These are phyloP conservation scores for Lodderomyces pseudojiufengensis DNA, from an alignment of 1,139 yeast genomes.

Conservation along the genomic window DNA sequence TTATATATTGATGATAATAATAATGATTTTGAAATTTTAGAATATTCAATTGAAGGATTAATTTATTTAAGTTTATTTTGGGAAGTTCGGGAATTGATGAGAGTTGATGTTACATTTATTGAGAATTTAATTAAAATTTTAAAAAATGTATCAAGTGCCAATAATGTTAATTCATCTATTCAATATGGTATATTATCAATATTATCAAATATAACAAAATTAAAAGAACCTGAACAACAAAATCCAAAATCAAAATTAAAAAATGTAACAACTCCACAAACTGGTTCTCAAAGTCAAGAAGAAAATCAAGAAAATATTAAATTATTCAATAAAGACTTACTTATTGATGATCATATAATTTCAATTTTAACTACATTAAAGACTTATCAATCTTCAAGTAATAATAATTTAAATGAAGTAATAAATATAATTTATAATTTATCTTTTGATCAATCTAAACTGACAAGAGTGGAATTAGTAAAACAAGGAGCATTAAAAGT, in stretches of 20 bases:
- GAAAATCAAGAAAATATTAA: slow-evolving; percentile 27
- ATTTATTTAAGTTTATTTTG: slow-evolving; percentile 44
- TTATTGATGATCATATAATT: slow-evolving; percentile 25
- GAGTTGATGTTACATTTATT: slow-evolving; percentile 31
- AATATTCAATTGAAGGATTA: slow-evolving; percentile 39
- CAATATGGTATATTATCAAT: slow-evolving; percentile 39
- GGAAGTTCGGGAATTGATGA: slow-evolving; percentile 25
- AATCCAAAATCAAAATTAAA: slow-evolving; percentile 24
- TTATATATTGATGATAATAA: slow-evolving; percentile 15
- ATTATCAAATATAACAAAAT: slow-evolving; percentile 34
- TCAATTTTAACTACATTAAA: slow-evolving; percentile 26
- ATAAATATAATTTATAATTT: slow-evolving; percentile 14
- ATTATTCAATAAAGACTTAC: slow-evolving; percentile 28
- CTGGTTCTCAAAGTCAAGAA: slow-evolving; percentile 17
- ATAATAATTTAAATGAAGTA: slow-evolving; percentile 11
- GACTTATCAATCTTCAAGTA: slow-evolving; percentile 16
- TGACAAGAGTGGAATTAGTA: slow-evolving; percentile 34
- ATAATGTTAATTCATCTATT: slow-evolving; percentile 10
- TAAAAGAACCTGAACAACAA: slow-evolving; percentile 21
- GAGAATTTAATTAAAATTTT: slow-evolving; percentile 17
- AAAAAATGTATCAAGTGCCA: slow-evolving; percentile 3
- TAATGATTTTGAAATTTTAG: slow-evolving; percentile 13
- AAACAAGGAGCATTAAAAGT: slow-evolving; percentile 45
- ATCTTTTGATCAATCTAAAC: slow-evolving; percentile 23
- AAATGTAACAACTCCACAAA: slow-evolving; percentile 29